A percentile compares a stretch with the other conserved stretches of the same genome.
These are phyloP conservation scores for Lodderomyces jiufengensis DNA, from an alignment of 1,139 yeast species.

Conservation along the genomic window DNA sequence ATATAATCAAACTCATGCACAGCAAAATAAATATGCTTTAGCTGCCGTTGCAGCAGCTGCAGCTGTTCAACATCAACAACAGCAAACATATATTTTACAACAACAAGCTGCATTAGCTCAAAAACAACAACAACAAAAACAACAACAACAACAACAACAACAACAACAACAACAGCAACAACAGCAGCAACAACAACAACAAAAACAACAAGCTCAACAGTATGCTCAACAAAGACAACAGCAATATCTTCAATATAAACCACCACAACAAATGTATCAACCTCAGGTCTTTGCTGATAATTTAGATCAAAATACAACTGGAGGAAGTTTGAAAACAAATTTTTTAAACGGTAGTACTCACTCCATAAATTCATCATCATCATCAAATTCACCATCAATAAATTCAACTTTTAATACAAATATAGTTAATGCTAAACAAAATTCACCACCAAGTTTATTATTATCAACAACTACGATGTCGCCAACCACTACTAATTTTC, in stretches of 20 bases:
- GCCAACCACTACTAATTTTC: slow-evolving; percentile 14
- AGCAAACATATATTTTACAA: slow-evolving; percentile 17
- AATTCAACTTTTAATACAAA: slow-evolving; percentile 14
- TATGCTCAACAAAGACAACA: slow-evolving; percentile 10
- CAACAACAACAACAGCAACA: slow-evolving; percentile 13
- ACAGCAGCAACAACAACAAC: slow-evolving; percentile 7
- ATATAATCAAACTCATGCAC: slow-evolving; percentile 11
- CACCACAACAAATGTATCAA: slow-evolving; percentile 8
- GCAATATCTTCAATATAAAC: slow-evolving; percentile 9
- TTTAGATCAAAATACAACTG: slow-evolving; percentile 6
- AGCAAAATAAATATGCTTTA: slow-evolving; percentile 24
- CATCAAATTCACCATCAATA: slow-evolving; percentile 13
- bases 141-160: slow-evolving; percentile 13
- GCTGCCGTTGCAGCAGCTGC: slow-evolving; percentile 33
- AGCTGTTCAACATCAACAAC: slow-evolving; percentile 24
- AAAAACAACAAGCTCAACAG: slow-evolving; percentile 4
- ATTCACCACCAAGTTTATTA: slow-evolving; percentile 28
- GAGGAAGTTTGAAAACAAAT: slow-evolving; percentile 7
- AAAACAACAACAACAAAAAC: slow-evolving; percentile 13
- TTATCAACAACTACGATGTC: slow-evolving; percentile 16
- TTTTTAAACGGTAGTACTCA: slow-evolving; percentile 22
- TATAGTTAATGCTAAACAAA: slow-evolving; percentile 12
- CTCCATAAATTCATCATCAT: slow-evolving; percentile 20
- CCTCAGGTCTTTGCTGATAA: slow-evolving; percentile 15
- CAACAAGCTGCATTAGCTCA: slow-evolving; percentile 15